Evolutionary conservation across 805 yeast genomes (phyloP).

Genomic region (Nakazawaea wyomingensis): DNA sequence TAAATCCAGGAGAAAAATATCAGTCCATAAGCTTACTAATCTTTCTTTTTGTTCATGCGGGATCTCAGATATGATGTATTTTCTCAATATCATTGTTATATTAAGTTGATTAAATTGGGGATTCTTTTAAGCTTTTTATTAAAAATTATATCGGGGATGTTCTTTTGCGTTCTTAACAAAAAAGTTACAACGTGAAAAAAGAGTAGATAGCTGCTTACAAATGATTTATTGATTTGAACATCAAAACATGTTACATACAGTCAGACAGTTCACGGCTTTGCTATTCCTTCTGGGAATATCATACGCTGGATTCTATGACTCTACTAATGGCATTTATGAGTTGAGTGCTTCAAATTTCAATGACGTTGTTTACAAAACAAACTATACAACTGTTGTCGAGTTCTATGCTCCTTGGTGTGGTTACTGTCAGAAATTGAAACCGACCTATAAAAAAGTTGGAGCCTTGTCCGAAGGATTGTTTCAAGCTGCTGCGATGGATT

Average conservation of each 20-base stretch:
- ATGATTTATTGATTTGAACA: not conserved
- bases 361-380: slow-evolving; percentile 58
- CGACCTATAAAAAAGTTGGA: slow-evolving; percentile 61
- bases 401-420: slow-evolving; percentile 99
- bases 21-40: no score
- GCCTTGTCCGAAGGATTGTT: slow-evolving; percentile 48
- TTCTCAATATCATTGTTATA: no score
- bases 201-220: not conserved
- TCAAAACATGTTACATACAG: not conserved
- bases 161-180: not conserved
- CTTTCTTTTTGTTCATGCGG: no score
- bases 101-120: no score
- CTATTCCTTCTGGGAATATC: not conserved
- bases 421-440: slow-evolving; percentile 71
- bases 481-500: slow-evolving; percentile 78
- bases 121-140: not conserved
- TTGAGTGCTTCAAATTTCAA: slow-evolving; percentile 55
- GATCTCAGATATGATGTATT: no score
- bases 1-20: no score
- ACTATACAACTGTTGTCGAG: slow-evolving; percentile 78
- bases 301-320: slow-evolving; percentile 31
- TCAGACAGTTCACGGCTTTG: not conserved
- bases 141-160: not conserved
- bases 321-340: slow-evolving; percentile 45
- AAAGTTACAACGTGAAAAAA: not conserved